A percentile compares a stretch with the other conserved stretches of the same genome.
phyloP scores from a whole-genome alignment of 164 flowering plant genomes.

The Kalanchoe fedtschenkoi region DNA sequence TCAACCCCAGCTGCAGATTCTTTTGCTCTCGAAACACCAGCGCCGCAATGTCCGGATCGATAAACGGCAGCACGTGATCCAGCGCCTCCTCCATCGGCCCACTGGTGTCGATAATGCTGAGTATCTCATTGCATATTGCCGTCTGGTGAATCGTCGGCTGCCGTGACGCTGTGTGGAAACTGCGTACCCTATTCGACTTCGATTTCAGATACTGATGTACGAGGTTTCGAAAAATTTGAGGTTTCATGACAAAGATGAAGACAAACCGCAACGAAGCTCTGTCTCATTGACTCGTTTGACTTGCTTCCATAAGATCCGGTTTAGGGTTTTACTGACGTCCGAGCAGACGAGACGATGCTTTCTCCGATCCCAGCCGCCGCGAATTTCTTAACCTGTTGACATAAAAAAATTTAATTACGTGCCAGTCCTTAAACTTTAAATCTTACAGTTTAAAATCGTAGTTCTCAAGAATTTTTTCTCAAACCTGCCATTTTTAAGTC shows the following conservation, averaged over 20 bases:
- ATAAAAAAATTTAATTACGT: neutral
- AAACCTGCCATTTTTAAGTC: too few species aligned
- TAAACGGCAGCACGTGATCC: constrained; percentile 22
- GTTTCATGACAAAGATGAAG: neutral
- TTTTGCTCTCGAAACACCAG: constrained; percentile 25
- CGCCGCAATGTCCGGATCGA: constrained; percentile 24
- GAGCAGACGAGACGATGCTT: neutral
- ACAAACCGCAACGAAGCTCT: neutral
- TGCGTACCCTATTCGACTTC: neutral
- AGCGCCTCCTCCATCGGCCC: constrained; percentile 36
- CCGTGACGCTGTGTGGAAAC: neutral
- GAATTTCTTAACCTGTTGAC: too few species aligned
- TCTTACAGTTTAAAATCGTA: too few species aligned
- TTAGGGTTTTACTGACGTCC: neutral
- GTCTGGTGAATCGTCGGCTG: neutral
- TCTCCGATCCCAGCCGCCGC: neutral
- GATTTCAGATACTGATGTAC: neutral
- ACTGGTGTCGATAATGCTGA: constrained; percentile 9
- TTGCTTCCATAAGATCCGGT: too few species aligned
- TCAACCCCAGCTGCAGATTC: constrained; percentile 27
- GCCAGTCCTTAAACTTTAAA: neutral
- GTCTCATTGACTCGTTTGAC: constrained; percentile 1
- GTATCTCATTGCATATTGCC: constrained; percentile 1
- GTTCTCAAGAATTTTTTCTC: too few species aligned
- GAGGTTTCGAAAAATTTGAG: neutral